phyloP scores from a whole-genome alignment of 192 early-diverging fungal species.

The Backusella morwellensis region DNA sequence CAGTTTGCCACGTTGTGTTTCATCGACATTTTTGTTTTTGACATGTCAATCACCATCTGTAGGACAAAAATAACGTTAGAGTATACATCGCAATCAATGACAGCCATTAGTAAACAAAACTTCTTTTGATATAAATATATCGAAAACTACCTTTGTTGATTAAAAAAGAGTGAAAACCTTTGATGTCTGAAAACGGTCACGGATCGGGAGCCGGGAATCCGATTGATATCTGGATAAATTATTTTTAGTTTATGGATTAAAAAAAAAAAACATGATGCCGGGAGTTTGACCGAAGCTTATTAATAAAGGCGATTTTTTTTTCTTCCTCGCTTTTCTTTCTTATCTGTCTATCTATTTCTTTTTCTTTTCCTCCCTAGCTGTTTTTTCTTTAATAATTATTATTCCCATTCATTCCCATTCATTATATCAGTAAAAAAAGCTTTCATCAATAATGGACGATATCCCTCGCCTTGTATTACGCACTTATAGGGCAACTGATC shows the following conservation, averaged over 20 bases:
- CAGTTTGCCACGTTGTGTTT: background rate
- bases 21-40: background rate
- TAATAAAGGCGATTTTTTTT: background rate
- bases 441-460: background rate
- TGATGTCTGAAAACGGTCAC: background rate
- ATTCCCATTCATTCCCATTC: no score
- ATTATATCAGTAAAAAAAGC: background rate
- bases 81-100: background rate
- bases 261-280: background rate
- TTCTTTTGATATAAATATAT: no score
- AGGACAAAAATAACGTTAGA: background rate
- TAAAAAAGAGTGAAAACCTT: background rate
- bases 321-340: conserved; percentile 2
- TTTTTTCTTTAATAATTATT: background rate
- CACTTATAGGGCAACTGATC: conserved; percentile 29
- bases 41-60: background rate
- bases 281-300: background rate
- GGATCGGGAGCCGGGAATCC: background rate
- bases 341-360: background rate
- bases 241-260: background rate
- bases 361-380: background rate
- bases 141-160: no score
- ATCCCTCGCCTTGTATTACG: conserved; percentile 26
- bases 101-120: no score
- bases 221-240: background rate